These are phyloP conservation scores for Pythium rishiriense DNA, from an alignment of 352 stramenopile genomes.

Conservation along the genomic window DNA sequence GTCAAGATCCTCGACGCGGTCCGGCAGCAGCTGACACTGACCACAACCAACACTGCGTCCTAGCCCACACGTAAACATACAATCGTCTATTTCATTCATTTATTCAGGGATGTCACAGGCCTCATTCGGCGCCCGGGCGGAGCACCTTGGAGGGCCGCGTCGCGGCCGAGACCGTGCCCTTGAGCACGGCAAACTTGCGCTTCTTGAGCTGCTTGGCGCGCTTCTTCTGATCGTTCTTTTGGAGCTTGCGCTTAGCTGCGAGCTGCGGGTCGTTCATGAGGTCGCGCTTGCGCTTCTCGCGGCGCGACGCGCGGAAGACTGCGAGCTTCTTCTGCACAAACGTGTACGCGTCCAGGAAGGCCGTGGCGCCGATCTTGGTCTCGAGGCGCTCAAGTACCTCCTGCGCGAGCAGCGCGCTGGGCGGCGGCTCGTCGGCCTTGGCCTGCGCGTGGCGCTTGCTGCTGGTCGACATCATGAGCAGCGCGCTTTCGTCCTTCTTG, in stretches of 20 bases:
- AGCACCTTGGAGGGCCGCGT: constrained; percentile 54
- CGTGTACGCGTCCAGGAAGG: constrained; percentile 82
- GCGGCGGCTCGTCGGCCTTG: constrained; percentile 31
- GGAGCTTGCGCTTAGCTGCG: constrained; percentile 75
- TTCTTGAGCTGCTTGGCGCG: constrained; percentile 85
- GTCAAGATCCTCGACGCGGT: constrained; percentile 61
- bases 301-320: constrained; percentile 65
- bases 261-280: constrained; percentile 72
- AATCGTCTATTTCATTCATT: neutral
- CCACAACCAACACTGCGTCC: no score
- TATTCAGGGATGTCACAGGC: neutral
- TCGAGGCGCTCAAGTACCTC: constrained; percentile 89
- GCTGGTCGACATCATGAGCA: constrained; percentile 15
- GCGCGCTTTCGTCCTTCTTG: constrained; percentile 38
- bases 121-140: constrained; percentile 64
- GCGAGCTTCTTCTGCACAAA: constrained; percentile 84
- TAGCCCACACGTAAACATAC: neutral
- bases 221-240: constrained; percentile 87
- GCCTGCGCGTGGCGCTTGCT: constrained; percentile 1
- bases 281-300: constrained; percentile 79
- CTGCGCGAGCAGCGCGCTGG: constrained; percentile 66
- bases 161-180: constrained; percentile 69
- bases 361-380: constrained; percentile 61
- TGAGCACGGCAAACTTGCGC: constrained; percentile 85
- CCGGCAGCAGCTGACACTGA: neutral